Base-by-base conservation (phyloP, 2,329 filamentous ascomycete species). In the Diaporthe sp. region DNA sequence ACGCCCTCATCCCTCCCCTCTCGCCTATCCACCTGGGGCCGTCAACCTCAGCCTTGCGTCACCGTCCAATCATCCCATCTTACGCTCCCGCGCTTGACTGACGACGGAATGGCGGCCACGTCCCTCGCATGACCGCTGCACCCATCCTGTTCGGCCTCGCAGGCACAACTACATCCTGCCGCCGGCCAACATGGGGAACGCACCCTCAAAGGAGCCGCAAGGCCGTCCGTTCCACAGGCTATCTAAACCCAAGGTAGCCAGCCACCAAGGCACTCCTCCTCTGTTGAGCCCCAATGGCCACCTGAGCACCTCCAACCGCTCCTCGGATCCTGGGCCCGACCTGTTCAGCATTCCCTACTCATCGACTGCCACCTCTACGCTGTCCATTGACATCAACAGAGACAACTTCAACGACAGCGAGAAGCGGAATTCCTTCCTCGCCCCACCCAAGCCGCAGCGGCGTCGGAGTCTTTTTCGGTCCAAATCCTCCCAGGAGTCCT, bases 361-460 rank as follows among this genome's bases (percentile, higher is more conserved):
- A 7, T n/a, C 71, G 4, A 75, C 72, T 25, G 31, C 76, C 65
- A 74, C 39, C 13, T 62, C 71, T 3, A 67, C 51, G 28, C 58
- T 65, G 13, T 57, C 58, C 58, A 68, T 53, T 42, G 73, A 70
- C 57, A 58, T 70, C 46, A 39, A 42, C 49, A 68, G 59, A 31
- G 58, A 68, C 59, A 58, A 89, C 1, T 7, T 57, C 39, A 44
- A 74, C 25, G 51, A 62, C 37, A 51, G 58, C 7, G 74, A 75
- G 44, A 77, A 72, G 71, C 46, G 62, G 17, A 65, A 55, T 22
- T 67, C 62, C 34, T 65, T 73, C 58, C 75, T 77, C 22, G 39
- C 55, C 34, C 55, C 75, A 10, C 57, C 75, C 28, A 77, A 58
- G 62, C 61, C 74, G 28, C 74, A 81, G 93, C 95, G 76, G 31